Evolutionary conservation across 768 basidiomycete genomes (phyloP), one percentile per base, ranked within the genome.

Genomic region (Pleurotus pulmonarius): DNA sequence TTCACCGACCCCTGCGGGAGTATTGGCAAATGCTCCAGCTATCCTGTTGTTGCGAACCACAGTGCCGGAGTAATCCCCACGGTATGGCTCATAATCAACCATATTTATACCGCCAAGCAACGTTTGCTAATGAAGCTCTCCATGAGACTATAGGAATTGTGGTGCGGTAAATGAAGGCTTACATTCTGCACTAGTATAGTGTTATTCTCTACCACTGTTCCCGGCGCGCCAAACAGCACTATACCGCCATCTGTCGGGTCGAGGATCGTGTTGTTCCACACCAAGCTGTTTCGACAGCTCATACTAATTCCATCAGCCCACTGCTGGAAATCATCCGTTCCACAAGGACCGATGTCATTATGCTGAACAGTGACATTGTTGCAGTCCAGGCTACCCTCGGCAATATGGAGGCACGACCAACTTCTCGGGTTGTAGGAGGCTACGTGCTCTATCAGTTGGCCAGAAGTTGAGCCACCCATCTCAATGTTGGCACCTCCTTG

Each of bases 221-320:
- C 90, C 5, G 88, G 87, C 3, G 88, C 71, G 18, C 89, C 90
- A 61, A 92, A 92, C 0, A 92, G 59, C 0, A 90, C 88, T 46
- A 92, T 88, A 5, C 85, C 90, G 6, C 90, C 90, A 61, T 92
- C 90, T 0, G 90, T 92, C 7, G 90, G 78, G 55, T 82, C 83
- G 60, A 83, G 76, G 46, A 92, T 71, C 74, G 83, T 76, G 68
- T 92, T 92, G 59, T 87, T 83, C 59, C 77, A 79, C 29, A 92
- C 74, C 38, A 82, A 58, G 58, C 80, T 76, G 65, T 85, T 83
- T 59, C 69, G 71, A 65, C 90, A 92, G 59, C 82, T 83, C 52
- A 91, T 67, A 61, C 87, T 90, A 63, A 92, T 86, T 4, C 90
- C 90, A 64, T 92, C 90, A 1, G 90, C 88, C 90, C 90, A 92